A percentile compares a stretch with the other conserved stretches of the same genome.
Evolutionary conservation across 176 grass and related monocot genomes (phyloP).

Genomic region (Zizania latifolia): DNA sequence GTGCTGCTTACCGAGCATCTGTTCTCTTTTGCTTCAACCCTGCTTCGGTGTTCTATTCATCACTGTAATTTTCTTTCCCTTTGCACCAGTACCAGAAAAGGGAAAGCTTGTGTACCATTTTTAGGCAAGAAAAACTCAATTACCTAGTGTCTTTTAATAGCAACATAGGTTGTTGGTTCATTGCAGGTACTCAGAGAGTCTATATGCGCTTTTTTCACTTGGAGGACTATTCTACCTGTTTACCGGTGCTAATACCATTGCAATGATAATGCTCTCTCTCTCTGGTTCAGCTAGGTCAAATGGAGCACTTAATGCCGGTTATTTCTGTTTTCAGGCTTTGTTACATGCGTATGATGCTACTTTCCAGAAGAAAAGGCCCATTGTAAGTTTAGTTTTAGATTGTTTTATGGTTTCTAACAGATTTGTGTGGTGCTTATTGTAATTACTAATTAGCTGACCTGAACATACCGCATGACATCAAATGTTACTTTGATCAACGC

Average conservation of each 20-base stretch:
- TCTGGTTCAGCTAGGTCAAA: constrained; percentile 97
- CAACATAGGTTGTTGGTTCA: constrained; percentile 17
- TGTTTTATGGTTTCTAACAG: background rate
- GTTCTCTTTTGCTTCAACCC: constrained; percentile 89
- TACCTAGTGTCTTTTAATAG: constrained; percentile 3
- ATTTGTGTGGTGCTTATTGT: background rate
- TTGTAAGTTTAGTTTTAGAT: constrained; percentile 40
- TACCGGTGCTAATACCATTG: constrained; percentile 62
- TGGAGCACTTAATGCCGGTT: constrained; percentile 92
- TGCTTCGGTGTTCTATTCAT: constrained; percentile 92
- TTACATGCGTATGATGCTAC: constrained; percentile 57
- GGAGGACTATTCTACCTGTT: constrained; percentile 84
- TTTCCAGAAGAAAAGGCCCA: constrained; percentile 56
- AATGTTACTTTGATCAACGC: background rate
- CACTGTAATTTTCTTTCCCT: constrained; percentile 51
- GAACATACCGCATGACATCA: background rate
- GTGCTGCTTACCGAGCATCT: constrained; percentile 52
- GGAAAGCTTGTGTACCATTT: background rate
- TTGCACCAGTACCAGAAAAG: constrained; percentile 11
- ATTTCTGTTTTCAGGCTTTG: constrained; percentile 91
- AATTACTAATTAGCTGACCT: background rate
- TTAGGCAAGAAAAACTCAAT: background rate
- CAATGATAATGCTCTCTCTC: constrained; percentile 81
- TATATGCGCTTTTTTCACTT: constrained; percentile 75
- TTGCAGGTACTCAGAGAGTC: constrained; percentile 81